Conservation (phyloP, 116 monocot genomes). For the Papilionanthe hybrid region DNA sequence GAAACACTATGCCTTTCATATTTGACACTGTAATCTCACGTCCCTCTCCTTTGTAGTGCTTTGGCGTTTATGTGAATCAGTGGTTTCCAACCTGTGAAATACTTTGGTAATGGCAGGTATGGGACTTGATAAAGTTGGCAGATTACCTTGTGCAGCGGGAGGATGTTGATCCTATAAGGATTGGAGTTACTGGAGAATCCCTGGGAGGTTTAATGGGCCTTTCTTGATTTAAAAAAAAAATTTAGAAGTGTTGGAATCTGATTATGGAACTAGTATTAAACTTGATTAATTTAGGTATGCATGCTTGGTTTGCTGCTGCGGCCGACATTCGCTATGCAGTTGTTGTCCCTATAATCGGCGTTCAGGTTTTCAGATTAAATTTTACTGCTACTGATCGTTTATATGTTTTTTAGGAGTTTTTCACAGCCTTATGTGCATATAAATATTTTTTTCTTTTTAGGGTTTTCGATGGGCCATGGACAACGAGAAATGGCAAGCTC, state of each 20-base stretch:
- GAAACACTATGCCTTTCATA: constrained; percentile 94
- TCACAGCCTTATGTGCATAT: not conserved
- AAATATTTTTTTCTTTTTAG: constrained; percentile 19
- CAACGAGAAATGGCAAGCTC: constrained; percentile 85
- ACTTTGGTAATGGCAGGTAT: constrained; percentile 44
- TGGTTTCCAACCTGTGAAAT: not conserved
- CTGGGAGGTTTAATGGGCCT: constrained; percentile 71
- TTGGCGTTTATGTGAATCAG: not conserved
- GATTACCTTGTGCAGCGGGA: constrained; percentile 81
- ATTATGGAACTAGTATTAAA: constrained; percentile 10
- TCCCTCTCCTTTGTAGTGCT: not conserved
- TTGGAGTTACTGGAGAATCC: constrained; percentile 97
- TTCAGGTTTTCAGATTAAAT: constrained; percentile 60
- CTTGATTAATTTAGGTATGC: constrained; percentile 66
- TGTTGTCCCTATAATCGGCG: constrained; percentile 87
- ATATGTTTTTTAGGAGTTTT: not conserved
- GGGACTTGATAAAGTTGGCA: constrained; percentile 95
- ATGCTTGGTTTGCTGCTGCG: constrained; percentile 98
- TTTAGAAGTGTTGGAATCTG: not conserved
- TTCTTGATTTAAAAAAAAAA: not conserved
- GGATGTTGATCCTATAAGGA: constrained; percentile 73
- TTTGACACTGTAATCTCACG: constrained; percentile 70
- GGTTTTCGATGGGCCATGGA: constrained; percentile 92
- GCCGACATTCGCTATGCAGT: constrained; percentile 78
- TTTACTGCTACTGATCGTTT: not conserved